phyloP scores from a whole-genome alignment of 2,329 filamentous ascomycete species.

The Cladosporium velox region DNA sequence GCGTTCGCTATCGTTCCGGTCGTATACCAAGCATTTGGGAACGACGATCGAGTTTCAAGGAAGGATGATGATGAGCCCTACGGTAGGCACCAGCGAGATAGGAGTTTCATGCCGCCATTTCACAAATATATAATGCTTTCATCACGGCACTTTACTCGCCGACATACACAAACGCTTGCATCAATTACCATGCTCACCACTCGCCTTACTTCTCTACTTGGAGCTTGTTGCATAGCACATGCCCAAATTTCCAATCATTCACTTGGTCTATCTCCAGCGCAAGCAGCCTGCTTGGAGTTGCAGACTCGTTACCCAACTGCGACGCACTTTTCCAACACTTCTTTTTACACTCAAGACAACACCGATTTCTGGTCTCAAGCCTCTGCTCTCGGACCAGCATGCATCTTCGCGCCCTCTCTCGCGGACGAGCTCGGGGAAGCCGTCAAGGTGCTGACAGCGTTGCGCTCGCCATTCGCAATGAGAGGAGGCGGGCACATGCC shows the following conservation, averaged over 20 bases:
- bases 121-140: background rate
- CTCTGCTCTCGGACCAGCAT: conserved; percentile 17
- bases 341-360: conserved; percentile 25
- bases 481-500: conserved; percentile 21
- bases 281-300: background rate
- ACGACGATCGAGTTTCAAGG: background rate
- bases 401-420: conserved; percentile 12
- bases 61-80: background rate
- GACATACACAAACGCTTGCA: no score
- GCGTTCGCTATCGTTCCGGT: background rate
- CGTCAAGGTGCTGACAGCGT: conserved; percentile 1
- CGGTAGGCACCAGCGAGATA: background rate
- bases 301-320: background rate
- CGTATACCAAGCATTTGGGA: background rate
- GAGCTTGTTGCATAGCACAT: background rate
- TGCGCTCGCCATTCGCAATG: conserved; percentile 18
- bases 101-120: background rate
- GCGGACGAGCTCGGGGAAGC: conserved; percentile 13
- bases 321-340: background rate
- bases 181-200: background rate
- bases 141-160: background rate
- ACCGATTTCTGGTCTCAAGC: conserved; percentile 22
- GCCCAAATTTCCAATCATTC: background rate
- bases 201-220: background rate
- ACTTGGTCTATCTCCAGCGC: background rate